A percentile compares a stretch with the other conserved stretches of the same genome.
These are phyloP conservation scores for Exophiala viscosa DNA, from an alignment of 2,329 filamentous ascomycete species.

Conservation along the genomic window DNA sequence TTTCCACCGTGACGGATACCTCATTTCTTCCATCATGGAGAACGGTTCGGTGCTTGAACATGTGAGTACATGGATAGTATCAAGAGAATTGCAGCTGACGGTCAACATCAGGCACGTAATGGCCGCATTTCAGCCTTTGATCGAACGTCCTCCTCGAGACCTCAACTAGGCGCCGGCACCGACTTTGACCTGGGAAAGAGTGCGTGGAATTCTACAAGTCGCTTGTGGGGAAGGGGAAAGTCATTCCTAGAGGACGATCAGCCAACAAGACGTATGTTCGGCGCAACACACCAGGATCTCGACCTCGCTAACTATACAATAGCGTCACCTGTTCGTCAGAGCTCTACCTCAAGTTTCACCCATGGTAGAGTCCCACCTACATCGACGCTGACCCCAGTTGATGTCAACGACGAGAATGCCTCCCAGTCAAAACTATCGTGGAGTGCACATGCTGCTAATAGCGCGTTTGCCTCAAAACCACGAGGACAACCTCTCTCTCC, in stretches of 20 bases:
- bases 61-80: constrained; percentile 30
- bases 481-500: constrained; percentile 19
- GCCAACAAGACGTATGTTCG: constrained; percentile 47
- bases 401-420: constrained; percentile 16
- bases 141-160: constrained; percentile 13
- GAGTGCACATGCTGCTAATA: constrained; percentile 3
- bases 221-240: constrained; percentile 51
- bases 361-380: constrained; percentile 1
- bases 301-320: constrained; percentile 4
- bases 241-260: constrained; percentile 47
- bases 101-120: constrained; percentile 7
- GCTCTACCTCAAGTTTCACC: constrained; percentile 11
- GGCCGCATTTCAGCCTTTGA: constrained; percentile 13
- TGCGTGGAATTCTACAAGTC: constrained; percentile 40
- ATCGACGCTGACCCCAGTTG: constrained; percentile 9
- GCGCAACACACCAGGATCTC: constrained; percentile 5
- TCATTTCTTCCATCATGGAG: constrained; percentile 37
- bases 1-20: not conserved
- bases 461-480: constrained; percentile 7
- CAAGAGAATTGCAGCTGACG: constrained; percentile 4
- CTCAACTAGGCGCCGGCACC: constrained; percentile 34
- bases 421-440: constrained; percentile 13
- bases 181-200: constrained; percentile 44
- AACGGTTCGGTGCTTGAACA: constrained; percentile 37
- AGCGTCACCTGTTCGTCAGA: constrained; percentile 19